These are phyloP conservation scores for Recurvomyces mirabilis DNA, from an alignment of 495 filamentous ascomycete genomes.

Conservation along the genomic window DNA sequence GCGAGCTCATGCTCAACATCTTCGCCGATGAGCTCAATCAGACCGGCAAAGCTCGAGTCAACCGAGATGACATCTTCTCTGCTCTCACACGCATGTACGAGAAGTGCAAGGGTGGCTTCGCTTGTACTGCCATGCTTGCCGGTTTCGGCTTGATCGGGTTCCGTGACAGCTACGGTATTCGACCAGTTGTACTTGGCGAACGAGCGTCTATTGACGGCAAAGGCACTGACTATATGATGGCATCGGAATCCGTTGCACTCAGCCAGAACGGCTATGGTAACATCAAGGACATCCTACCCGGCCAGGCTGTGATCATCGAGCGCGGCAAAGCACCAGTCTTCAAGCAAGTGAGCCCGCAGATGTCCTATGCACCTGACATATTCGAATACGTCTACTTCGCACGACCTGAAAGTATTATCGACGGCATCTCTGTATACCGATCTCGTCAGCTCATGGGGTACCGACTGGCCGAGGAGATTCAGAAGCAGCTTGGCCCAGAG, in stretches of 20 bases:
- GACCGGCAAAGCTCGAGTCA: slow-evolving; percentile 92
- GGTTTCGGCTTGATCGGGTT: slow-evolving; percentile 84
- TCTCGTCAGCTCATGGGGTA: slow-evolving; percentile 88
- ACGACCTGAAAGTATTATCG: slow-evolving; percentile 79
- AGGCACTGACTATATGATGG: slow-evolving; percentile 87
- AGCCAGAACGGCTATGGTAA: slow-evolving; percentile 74
- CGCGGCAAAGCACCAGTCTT: slow-evolving; percentile 69
- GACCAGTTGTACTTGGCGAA: slow-evolving; percentile 72
- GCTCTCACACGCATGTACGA: slow-evolving; percentile 63
- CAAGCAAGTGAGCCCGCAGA: slow-evolving; percentile 59
- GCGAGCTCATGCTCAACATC: slow-evolving; percentile 89
- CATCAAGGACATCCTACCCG: slow-evolving; percentile 75
- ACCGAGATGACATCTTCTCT: slow-evolving; percentile 79
- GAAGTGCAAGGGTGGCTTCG: slow-evolving; percentile 73
- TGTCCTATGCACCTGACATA: slow-evolving; percentile 79
- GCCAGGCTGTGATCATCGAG: slow-evolving; percentile 86
- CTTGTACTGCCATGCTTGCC: slow-evolving; percentile 84
- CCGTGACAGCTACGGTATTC: slow-evolving; percentile 80
- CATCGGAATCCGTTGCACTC: slow-evolving; percentile 90
- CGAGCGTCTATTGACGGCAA: slow-evolving; percentile 41
- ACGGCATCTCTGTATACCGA: slow-evolving; percentile 83
- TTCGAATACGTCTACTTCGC: slow-evolving; percentile 89
- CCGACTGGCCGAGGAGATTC: slow-evolving; percentile 70
- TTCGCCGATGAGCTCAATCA: slow-evolving; percentile 90
- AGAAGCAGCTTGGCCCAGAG: slow-evolving; percentile 59